Base-by-base conservation (phyloP, 2,329 filamentous ascomycete genomes). In the Fragosphaeria purpurea region DNA sequence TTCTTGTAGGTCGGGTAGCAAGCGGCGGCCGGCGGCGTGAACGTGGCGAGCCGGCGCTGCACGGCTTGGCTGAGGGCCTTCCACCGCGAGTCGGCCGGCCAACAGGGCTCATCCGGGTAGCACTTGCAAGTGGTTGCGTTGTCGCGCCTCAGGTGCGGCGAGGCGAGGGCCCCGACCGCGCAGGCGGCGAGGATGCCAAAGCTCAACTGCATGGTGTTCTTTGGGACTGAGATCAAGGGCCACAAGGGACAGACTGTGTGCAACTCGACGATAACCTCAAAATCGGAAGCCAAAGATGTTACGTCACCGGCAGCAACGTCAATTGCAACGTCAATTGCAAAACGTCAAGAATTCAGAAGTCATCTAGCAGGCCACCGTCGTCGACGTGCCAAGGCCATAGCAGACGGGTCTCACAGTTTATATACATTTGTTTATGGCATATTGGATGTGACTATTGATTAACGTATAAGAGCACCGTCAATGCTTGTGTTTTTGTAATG, bases 71-170 rank as follows among this genome's bases (percentile, higher is more conserved):
- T 56, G 35, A 56, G 40, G 10, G 48, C 44, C 41, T 46, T 40
- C 54, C 54, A 56, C 12, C 48, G 33, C 9, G 46, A 48, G 3
- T 46, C 40, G 22, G 50, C 39, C 1, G 54, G 54, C 52, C 51
- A 55, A 39, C 49, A 50, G 11, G 39, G 12, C 7, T 55, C 51
- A 12, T 43, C 51, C 5, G 50, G 47, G 31, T 48, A 44, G 46
- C 59, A 61, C 46, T 61, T 63, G 59, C 61, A 63, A 5, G 48
- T n/a, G 5, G 50, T 46, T 13, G 37, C 32, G 43, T 42, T 50
- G 38, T 42, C 48, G 30, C 44, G 44, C 4, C 41, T n/a, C 6
- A 43, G 7, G 8, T 8, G 13, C 11, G 44, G 44, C 11, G 48
- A 48, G n/a, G 40, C 47, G 30, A 49, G 31, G 11, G 12, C 33